Conservation (phyloP, 108 stramenopile genomes). For the Stephanodiscus triporus region DNA sequence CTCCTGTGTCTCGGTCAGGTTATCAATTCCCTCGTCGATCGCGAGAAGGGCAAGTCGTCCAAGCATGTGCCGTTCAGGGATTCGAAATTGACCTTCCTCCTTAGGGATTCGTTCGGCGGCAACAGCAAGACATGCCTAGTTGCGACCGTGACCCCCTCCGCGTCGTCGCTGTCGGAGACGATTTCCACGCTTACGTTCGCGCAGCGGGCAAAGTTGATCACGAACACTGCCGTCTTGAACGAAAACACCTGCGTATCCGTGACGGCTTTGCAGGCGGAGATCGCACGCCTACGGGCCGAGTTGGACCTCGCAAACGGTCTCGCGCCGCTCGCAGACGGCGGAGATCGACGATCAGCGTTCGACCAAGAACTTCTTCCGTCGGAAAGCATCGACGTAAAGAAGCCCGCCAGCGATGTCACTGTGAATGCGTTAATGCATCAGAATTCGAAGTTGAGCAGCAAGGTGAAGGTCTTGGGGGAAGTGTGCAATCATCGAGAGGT, state of each 20-base stretch:
- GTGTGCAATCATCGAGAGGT: slow-evolving; percentile 5
- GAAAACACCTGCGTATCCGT: slow-evolving; percentile 47
- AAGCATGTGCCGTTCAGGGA: slow-evolving; percentile 53
- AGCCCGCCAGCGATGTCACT: background rate
- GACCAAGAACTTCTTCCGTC: background rate
- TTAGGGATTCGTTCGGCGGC: slow-evolving; percentile 51
- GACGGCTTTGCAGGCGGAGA: slow-evolving; percentile 44
- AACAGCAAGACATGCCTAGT: slow-evolving; percentile 59
- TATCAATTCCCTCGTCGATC: slow-evolving; percentile 72
- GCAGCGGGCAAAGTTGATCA: slow-evolving; percentile 53
- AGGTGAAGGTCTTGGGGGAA: slow-evolving; percentile 29
- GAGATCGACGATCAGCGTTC: background rate
- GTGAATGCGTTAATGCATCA: slow-evolving; percentile 32
- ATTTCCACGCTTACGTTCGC: slow-evolving; percentile 59
- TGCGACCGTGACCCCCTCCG: slow-evolving; percentile 50
- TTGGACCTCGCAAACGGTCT: slow-evolving; percentile 9
- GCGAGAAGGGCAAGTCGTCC: slow-evolving; percentile 32
- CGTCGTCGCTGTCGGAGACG: slow-evolving; percentile 33
- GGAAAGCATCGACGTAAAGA: background rate
- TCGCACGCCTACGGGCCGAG: slow-evolving; percentile 34
- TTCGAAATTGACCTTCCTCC: slow-evolving; percentile 55
- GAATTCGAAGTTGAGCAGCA: slow-evolving; percentile 28
- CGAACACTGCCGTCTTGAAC: slow-evolving; percentile 48
- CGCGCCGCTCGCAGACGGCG: background rate
- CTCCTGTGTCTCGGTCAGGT: slow-evolving; percentile 73